phyloP scores from a whole-genome alignment of 805 yeast genomes.

The Candida incommunis region DNA sequence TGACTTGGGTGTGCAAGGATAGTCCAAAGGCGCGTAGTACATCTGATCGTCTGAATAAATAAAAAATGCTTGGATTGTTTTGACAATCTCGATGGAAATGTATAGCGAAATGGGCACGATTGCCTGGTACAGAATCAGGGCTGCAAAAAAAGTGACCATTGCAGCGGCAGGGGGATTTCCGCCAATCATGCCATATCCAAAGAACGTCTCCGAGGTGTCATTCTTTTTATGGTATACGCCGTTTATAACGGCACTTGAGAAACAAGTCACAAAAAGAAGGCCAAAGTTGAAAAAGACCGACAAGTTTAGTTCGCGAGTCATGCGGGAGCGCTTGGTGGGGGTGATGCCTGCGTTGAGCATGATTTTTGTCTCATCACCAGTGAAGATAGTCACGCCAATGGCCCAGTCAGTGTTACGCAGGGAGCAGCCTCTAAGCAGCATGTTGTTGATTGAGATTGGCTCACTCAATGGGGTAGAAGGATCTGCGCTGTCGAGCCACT shows the following conservation, averaged over 20 bases:
- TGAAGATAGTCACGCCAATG: constrained; percentile 55
- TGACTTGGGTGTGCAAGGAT: constrained; percentile 69
- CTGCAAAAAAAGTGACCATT: constrained; percentile 56
- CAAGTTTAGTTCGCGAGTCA: constrained; percentile 53
- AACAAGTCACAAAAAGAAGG: constrained; percentile 50
- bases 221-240: constrained; percentile 42
- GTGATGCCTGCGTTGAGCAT: constrained; percentile 72
- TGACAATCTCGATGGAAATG: constrained; percentile 67
- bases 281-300: constrained; percentile 54
- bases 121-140: constrained; percentile 60
- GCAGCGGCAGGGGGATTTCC: constrained; percentile 52
- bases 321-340: constrained; percentile 58
- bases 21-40: constrained; percentile 57
- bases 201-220: constrained; percentile 35
- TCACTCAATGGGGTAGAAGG: constrained; percentile 25
- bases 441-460: constrained; percentile 48
- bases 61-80: constrained; percentile 66
- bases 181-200: constrained; percentile 52
- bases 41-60: constrained; percentile 56
- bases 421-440: constrained; percentile 59
- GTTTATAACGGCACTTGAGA: constrained; percentile 55
- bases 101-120: constrained; percentile 71
- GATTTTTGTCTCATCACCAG: constrained; percentile 66
- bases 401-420: constrained; percentile 69
- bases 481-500: constrained; percentile 27